These are phyloP conservation scores for Colletotrichum agaves DNA, from an alignment of 2,329 filamentous ascomycete genomes.

Conservation along the genomic window DNA sequence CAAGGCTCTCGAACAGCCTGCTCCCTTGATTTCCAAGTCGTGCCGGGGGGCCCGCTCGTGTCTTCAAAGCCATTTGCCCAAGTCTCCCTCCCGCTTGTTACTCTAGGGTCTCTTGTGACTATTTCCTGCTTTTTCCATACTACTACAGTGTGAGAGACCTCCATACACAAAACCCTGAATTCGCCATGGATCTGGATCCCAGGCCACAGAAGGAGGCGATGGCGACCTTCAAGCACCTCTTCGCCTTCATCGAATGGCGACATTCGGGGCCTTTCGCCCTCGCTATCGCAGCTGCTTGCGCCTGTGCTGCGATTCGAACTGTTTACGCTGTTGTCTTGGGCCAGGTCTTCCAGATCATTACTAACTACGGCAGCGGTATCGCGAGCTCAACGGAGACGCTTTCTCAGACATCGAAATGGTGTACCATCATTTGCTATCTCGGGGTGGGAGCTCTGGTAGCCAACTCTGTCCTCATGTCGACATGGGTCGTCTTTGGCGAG, in stretches of 20 bases:
- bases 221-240: constrained; percentile 62
- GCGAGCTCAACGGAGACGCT: constrained; percentile 63
- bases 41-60: no score
- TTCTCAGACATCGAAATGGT: constrained; percentile 63
- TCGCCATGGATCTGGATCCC: not conserved
- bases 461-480: constrained; percentile 72
- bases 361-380: constrained; percentile 69
- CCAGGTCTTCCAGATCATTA: constrained; percentile 77
- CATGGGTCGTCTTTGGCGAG: constrained; percentile 85
- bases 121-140: no score
- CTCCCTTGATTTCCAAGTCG: not conserved
- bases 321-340: constrained; percentile 78
- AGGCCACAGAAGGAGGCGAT: not conserved
- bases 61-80: no score
- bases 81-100: no score
- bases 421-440: constrained; percentile 70
- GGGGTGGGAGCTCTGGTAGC: constrained; percentile 74
- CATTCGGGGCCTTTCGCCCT: constrained; percentile 66
- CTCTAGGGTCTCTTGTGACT: no score
- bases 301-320: constrained; percentile 72
- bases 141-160: no score
- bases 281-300: constrained; percentile 66
- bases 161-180: not conserved
- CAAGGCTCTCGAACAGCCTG: not conserved
- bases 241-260: constrained; percentile 74